A percentile compares a stretch with the other conserved stretches of the same genome.
Conservation (phyloP, 2,329 filamentous ascomycete genomes). For the Sporothrix schenckii region DNA sequence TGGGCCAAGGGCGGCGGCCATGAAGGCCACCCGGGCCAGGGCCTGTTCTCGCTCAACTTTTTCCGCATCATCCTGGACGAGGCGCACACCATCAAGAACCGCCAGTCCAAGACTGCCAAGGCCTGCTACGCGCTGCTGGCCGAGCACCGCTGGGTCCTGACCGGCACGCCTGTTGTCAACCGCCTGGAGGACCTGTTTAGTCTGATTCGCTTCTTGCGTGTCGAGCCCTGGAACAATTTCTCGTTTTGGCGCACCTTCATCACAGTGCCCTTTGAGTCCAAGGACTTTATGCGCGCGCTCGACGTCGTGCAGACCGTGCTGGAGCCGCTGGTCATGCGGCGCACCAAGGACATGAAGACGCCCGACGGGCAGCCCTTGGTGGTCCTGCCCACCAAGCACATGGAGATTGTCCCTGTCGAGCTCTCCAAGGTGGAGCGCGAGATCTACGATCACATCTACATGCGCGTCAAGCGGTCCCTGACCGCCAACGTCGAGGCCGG, state of each 20-base stretch:
- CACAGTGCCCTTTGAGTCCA: conserved; percentile 93
- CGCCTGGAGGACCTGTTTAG: conserved; percentile 93
- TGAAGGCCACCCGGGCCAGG: conserved; percentile 66
- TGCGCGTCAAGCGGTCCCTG: conserved; percentile 79
- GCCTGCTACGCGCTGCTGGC: conserved; percentile 90
- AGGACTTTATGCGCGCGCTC: conserved; percentile 87
- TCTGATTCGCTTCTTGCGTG: conserved; percentile 85
- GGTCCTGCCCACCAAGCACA: conserved; percentile 74
- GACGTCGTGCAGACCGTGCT: conserved; percentile 97
- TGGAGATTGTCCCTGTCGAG: conserved; percentile 87
- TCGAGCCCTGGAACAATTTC: conserved; percentile 98
- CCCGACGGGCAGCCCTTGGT: conserved; percentile 77
- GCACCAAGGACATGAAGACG: conserved; percentile 98
- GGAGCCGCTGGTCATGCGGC: conserved; percentile 89
- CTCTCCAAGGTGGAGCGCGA: conserved; percentile 82
- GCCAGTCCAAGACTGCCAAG: conserved; percentile 88
- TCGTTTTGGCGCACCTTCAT: conserved; percentile 99
- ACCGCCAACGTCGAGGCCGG: conserved; percentile 85
- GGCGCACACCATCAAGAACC: conserved; percentile 88
- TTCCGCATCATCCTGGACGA: conserved; percentile 96
- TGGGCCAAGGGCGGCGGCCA: conserved; percentile 46
- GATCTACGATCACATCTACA: conserved; percentile 90
- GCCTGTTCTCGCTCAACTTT: conserved; percentile 90
- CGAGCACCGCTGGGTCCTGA: conserved; percentile 87
- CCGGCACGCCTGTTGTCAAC: conserved; percentile 96